Base-by-base conservation (phyloP, 352 stramenopile species). In the Thraustochytrium sp. region DNA sequence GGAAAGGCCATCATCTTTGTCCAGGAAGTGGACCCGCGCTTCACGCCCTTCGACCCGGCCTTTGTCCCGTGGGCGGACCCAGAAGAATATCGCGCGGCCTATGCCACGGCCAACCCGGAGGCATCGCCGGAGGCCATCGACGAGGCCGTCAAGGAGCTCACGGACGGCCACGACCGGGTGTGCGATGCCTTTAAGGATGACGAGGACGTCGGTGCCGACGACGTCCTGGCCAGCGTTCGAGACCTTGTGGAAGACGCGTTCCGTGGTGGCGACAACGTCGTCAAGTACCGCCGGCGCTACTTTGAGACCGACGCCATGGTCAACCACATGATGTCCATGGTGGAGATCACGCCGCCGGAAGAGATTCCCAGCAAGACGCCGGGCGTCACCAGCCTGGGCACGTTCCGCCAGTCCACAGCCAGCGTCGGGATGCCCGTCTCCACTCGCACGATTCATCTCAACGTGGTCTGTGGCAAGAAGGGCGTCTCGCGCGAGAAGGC, bases 1-100 rank as follows among this genome's bases (percentile, higher is more conserved):
- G 78, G 78, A n/a, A 82, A 75, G 34, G 9, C 37, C 8, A 76
- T 82, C 31, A 44, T 82, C n/a, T 72, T 34, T 16, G 31, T 82
- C 3, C 18, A 49, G 38, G 72, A 82, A 31, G 46, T 9, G 9
- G 72, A 82, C 37, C 11, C 11, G 36, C 34, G 63, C 5, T 55
- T 54, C 37, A 8, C 21, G 1, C 21, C 9, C 26, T 75, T 13
- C n/a, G 21, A 49, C 26, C 18, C 1, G 13, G 63, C 63, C 11
- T 53, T 44, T 0, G 16, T 53, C 5, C 63, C 63, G 18, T 75
- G 63, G 63, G 0, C 21, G 16, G 21, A 21, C 16, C 18, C n/a
- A 3, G 37, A 56, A 5, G 29, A 75, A 0, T 21, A 44, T 8
- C 37, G 54, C 54, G 54, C 5, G 36, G 36, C 5, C 5, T 16